Evolutionary conservation across 148 eudicot genomes (phyloP).

Genomic region (Chenopodium suecicum): DNA sequence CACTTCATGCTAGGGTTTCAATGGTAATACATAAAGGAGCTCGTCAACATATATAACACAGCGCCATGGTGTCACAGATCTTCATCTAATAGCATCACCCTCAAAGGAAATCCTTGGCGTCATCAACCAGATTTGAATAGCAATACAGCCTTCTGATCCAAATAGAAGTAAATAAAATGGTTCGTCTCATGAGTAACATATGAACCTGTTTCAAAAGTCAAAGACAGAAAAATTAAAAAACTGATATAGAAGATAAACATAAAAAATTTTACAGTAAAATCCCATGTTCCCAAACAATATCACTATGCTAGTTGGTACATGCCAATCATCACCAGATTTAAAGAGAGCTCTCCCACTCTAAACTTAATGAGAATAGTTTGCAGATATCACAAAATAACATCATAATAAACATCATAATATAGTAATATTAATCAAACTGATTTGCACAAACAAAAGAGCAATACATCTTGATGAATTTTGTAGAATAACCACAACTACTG

Average conservation of each 20-base stretch:
- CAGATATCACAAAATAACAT: too few relatives aligned
- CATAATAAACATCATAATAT: too few relatives aligned
- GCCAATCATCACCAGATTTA: not conserved
- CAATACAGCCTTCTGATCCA: slow-evolving; percentile 84
- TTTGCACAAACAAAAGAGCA: not conserved
- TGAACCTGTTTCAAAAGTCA: slow-evolving; percentile 52
- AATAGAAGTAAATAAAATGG: slow-evolving; percentile 93
- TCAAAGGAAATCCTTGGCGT: not conserved
- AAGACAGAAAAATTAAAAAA: not conserved
- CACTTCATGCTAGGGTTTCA: slow-evolving; percentile 17
- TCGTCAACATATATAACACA: not conserved
- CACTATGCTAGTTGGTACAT: not conserved
- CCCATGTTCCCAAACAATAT: not conserved
- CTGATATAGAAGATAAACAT: not conserved
- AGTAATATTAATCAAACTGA: not conserved
- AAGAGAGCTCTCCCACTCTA: too few relatives aligned
- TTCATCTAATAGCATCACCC: slow-evolving; percentile 2
- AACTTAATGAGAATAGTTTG: too few relatives aligned
- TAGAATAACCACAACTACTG: not conserved
- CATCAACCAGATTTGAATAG: slow-evolving; percentile 89
- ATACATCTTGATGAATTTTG: not conserved
- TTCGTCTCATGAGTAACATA: slow-evolving; percentile 97
- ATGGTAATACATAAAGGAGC: slow-evolving; percentile 27
- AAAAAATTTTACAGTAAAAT: not conserved
- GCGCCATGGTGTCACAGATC: slow-evolving; percentile 6